phyloP scores from a whole-genome alignment of 2,329 filamentous ascomycete species.

The Aspergillus sergii region DNA sequence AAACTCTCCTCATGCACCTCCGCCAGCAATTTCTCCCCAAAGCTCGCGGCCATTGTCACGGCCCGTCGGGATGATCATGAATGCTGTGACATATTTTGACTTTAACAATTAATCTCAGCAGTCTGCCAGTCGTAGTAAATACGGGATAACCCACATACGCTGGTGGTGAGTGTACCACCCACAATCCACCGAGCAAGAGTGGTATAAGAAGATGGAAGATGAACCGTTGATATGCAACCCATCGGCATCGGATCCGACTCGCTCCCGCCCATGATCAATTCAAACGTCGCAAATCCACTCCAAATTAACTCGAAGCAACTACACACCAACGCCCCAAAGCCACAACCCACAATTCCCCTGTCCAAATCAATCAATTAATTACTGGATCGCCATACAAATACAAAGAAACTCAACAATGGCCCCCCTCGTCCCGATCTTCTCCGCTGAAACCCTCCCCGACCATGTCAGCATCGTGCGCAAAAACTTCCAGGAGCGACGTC shows the following conservation, averaged over 20 bases:
- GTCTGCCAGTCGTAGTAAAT: no score
- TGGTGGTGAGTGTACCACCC: not conserved
- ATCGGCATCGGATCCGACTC: not conserved
- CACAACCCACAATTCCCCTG: not conserved
- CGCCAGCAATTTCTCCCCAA: slow-evolving; percentile 57
- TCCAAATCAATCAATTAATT: not conserved
- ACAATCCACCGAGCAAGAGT: not conserved
- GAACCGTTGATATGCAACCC: no score
- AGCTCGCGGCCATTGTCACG: slow-evolving; percentile 33
- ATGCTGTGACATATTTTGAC: not conserved
- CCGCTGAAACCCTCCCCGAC: slow-evolving; percentile 53
- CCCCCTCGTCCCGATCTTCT: slow-evolving; percentile 57
- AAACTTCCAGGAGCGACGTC: slow-evolving; percentile 52
- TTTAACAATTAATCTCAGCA: not conserved
- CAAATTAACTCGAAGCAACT: not conserved
- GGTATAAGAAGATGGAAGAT: not conserved
- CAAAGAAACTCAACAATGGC: slow-evolving; percentile 49
- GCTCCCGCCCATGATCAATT: not conserved
- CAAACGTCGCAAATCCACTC: not conserved
- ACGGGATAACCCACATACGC: not conserved
- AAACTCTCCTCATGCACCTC: slow-evolving; percentile 54
- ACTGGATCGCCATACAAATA: not conserved
- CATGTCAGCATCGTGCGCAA: slow-evolving; percentile 51
- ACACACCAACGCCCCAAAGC: not conserved
- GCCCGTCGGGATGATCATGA: not conserved